Percentiles rank a stretch among this genome's conserved stretches.
phyloP scores from a whole-genome alignment of 768 basidiomycete species.

The Pleurotus ostreatus region DNA sequence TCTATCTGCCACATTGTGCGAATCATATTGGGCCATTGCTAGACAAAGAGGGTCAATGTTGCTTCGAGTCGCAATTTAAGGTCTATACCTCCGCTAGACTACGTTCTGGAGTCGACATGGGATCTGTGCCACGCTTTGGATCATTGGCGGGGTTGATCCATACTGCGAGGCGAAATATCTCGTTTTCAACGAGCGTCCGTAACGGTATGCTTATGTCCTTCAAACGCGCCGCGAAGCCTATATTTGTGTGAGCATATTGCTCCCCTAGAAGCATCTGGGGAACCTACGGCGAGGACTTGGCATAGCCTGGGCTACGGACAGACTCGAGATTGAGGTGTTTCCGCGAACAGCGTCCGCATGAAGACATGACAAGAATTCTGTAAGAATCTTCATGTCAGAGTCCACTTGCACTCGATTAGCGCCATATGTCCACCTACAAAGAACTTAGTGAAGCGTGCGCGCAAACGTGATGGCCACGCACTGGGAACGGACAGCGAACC shows the following conservation, averaged over 20 bases:
- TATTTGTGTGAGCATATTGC: neutral
- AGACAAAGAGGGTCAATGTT: conserved; percentile 26
- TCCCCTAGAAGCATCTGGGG: neutral
- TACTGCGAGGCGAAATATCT: conserved; percentile 79
- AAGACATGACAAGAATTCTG: conserved; percentile 77
- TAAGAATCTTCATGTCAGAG: conserved; percentile 82
- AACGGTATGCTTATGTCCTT: conserved; percentile 70
- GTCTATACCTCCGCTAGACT: conserved; percentile 56
- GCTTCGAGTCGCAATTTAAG: no score
- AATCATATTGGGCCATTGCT: conserved; percentile 62
- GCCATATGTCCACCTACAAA: conserved; percentile 89
- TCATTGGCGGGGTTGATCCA: conserved; percentile 91
- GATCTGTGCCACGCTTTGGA: conserved; percentile 58
- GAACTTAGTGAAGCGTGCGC: neutral
- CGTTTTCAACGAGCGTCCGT: conserved; percentile 85
- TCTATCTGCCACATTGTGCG: conserved; percentile 78
- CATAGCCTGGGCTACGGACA: conserved; percentile 47
- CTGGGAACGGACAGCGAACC: conserved; percentile 96
- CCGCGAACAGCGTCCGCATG: conserved; percentile 70
- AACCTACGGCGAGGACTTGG: conserved; percentile 39
- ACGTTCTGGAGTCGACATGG: conserved; percentile 47
- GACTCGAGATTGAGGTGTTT: conserved; percentile 53
- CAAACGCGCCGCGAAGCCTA: conserved; percentile 59
- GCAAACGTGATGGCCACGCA: conserved; percentile 34
- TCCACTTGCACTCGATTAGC: conserved; percentile 87